Conservation (phyloP, 2,329 filamentous ascomycete genomes). For the Aspergillus awamori region DNA sequence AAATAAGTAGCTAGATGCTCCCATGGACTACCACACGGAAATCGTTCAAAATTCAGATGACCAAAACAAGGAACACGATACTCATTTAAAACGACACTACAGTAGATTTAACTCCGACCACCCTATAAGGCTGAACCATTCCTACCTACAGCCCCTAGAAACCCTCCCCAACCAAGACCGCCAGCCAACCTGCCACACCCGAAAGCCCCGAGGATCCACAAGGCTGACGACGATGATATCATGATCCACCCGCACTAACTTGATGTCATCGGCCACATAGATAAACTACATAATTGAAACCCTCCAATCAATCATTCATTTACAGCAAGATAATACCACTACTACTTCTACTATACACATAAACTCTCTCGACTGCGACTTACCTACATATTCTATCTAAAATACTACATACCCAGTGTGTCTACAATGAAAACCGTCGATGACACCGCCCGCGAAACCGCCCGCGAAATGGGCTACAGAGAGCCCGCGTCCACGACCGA, state of each 20-base stretch:
- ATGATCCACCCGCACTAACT: neutral
- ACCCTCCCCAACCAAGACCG: too few relatives aligned
- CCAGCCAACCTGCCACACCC: neutral
- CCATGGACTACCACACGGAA: too few relatives aligned
- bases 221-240: slow-evolving; percentile 16
- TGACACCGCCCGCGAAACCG: neutral
- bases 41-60: too few relatives aligned
- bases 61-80: too few relatives aligned
- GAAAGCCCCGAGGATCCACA: neutral
- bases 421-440: neutral
- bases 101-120: too few relatives aligned
- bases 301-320: neutral
- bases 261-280: slow-evolving; percentile 13
- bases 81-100: too few relatives aligned
- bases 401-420: too few relatives aligned
- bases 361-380: too few relatives aligned
- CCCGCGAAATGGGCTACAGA: neutral
- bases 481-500: slow-evolving; percentile 3
- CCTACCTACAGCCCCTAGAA: too few relatives aligned
- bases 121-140: too few relatives aligned
- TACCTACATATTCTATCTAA: too few relatives aligned
- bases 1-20: too few relatives aligned
- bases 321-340: neutral
- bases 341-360: neutral
- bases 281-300: neutral